phyloP scores from a whole-genome alignment of 192 early-diverging fungal species.

The Backusella westeae region DNA sequence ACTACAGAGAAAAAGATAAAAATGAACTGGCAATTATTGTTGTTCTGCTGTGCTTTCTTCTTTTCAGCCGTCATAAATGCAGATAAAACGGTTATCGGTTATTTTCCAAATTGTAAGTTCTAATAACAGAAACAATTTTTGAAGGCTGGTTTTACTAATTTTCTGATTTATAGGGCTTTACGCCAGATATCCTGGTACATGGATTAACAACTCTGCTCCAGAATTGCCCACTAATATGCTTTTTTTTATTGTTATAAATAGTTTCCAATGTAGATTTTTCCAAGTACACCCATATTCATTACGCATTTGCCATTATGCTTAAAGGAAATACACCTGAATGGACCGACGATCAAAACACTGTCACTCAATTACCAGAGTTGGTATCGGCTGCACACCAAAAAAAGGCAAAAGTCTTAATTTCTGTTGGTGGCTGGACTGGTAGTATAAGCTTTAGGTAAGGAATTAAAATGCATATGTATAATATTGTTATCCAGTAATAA shows the following conservation, averaged over 20 bases:
- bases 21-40: neutral
- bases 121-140: too few species aligned
- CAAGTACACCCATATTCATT: conserved; percentile 67
- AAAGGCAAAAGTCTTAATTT: conserved; percentile 55
- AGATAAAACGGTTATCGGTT: conserved; percentile 18
- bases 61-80: neutral
- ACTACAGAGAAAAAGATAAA: neutral
- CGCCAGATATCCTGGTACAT: conserved; percentile 18
- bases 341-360: conserved; percentile 28
- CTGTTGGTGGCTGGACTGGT: conserved; percentile 73
- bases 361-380: conserved; percentile 41
- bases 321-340: conserved; percentile 34
- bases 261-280: conserved; percentile 40
- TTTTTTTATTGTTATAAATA: conserved; percentile 5
- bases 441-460: conserved; percentile 34
- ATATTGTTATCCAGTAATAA: neutral
- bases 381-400: conserved; percentile 42
- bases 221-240: neutral
- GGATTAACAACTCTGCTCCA: neutral
- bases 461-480: neutral
- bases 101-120: conserved; percentile 30
- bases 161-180: conserved; percentile 20
- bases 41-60: neutral
- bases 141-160: neutral
- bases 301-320: conserved; percentile 59